These are phyloP conservation scores for Quercus phellos DNA, from an alignment of 331 rosid genomes.

Conservation along the genomic window DNA sequence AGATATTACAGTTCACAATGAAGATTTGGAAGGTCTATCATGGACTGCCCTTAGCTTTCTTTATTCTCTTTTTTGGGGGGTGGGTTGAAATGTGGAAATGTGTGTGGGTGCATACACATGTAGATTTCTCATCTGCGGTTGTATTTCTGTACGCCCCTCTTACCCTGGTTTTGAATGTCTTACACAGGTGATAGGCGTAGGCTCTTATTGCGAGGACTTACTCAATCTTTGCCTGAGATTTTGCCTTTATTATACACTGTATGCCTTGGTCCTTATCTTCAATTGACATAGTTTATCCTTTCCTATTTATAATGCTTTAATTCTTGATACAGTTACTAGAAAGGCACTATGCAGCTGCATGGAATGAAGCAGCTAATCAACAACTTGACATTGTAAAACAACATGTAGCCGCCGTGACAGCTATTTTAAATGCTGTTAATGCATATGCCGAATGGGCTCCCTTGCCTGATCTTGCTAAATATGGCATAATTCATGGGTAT, in stretches of 20 bases:
- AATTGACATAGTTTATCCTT: conserved; percentile 6
- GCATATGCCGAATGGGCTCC: conserved; percentile 99
- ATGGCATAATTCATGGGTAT: conserved; percentile 91
- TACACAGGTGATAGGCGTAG: conserved; percentile 78
- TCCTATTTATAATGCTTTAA: conserved; percentile 20
- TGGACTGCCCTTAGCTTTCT: conserved; percentile 13
- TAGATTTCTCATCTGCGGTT: conserved; percentile 17
- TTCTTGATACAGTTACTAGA: conserved; percentile 70
- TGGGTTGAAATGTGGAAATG: background rate
- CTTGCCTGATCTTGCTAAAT: conserved; percentile 79
- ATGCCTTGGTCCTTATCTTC: conserved; percentile 29
- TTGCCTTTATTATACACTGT: conserved; percentile 78
- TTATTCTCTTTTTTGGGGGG: background rate
- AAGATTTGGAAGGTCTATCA: conserved; percentile 87
- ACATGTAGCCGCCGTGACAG: conserved; percentile 73
- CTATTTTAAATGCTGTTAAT: conserved; percentile 74
- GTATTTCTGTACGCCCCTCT: conserved; percentile 21
- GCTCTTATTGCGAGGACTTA: conserved; percentile 80
- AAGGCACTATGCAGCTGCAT: conserved; percentile 76
- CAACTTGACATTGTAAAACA: conserved; percentile 71
- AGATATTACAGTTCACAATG: conserved; percentile 94
- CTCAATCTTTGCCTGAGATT: conserved; percentile 80
- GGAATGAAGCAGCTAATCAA: conserved; percentile 68
- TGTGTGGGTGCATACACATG: conserved; percentile 10
- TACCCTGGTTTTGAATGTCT: conserved; percentile 28